Evolutionary conservation across 2,329 filamentous ascomycete species (phyloP).

Genomic region (Colletotrichum zoysiae): DNA sequence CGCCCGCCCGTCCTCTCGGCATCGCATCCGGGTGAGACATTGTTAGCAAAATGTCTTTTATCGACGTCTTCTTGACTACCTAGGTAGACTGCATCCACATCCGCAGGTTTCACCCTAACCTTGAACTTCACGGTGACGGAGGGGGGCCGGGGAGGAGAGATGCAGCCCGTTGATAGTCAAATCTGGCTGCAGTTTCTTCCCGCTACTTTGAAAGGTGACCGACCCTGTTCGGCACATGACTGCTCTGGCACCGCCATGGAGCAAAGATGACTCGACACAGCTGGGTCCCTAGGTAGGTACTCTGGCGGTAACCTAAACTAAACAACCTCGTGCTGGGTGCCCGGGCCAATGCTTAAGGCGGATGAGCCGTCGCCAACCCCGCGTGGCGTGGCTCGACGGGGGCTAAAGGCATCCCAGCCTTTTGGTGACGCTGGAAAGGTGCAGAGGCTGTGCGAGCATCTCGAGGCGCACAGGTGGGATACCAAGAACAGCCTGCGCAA

Average conservation of each 20-base stretch:
- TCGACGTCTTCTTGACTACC: slow-evolving; percentile 14
- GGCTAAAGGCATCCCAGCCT: slow-evolving; percentile 12
- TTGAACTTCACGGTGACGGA: background rate
- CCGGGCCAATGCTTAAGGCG: slow-evolving; percentile 26
- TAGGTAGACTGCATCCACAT: slow-evolving; percentile 20
- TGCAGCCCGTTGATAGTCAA: background rate
- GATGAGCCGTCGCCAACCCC: slow-evolving; percentile 6
- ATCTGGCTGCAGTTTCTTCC: slow-evolving; percentile 8
- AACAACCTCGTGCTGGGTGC: background rate
- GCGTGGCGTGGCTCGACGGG: slow-evolving; percentile 27
- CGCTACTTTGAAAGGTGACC: slow-evolving; percentile 4
- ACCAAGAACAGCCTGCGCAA: background rate
- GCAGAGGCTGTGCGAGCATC: slow-evolving; percentile 25
- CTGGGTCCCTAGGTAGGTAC: background rate
- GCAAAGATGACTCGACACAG: background rate
- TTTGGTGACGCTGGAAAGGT: slow-evolving; percentile 23
- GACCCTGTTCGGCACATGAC: background rate
- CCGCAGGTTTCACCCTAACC: slow-evolving; percentile 13
- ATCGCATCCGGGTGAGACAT: slow-evolving; percentile 30
- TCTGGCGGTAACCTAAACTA: background rate
- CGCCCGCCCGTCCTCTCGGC: slow-evolving; percentile 24
- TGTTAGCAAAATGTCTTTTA: slow-evolving; percentile 24
- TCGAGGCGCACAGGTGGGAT: slow-evolving; percentile 8
- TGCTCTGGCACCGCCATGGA: slow-evolving; percentile 1
- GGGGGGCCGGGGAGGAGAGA: background rate